Conservation (phyloP, 2,329 filamentous ascomycete genomes). For the Penicillium carneum region DNA sequence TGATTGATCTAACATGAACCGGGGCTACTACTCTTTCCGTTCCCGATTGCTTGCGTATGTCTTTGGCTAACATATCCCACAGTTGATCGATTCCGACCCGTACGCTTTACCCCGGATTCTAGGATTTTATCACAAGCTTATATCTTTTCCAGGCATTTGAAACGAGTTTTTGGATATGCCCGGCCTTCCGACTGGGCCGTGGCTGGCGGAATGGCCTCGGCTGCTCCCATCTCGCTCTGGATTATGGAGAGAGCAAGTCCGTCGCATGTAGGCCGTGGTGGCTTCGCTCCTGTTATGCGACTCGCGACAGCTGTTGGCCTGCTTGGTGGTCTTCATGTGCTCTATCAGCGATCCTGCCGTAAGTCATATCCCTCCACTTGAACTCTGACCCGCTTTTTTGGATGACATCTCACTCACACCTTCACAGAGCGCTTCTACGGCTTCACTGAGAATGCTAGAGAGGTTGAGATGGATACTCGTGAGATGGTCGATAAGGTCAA, state of each 20-base stretch:
- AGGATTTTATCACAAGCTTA: constrained; percentile 38
- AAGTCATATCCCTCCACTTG: constrained; percentile 55
- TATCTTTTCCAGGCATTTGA: constrained; percentile 74
- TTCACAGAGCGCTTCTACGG: constrained; percentile 89
- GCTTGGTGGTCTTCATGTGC: constrained; percentile 79
- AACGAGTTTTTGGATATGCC: constrained; percentile 86
- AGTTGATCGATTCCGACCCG: constrained; percentile 99
- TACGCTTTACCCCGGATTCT: constrained; percentile 60
- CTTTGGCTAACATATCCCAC: constrained; percentile 41
- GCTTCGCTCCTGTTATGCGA: constrained; percentile 83
- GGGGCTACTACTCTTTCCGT: neutral
- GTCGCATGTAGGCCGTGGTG: constrained; percentile 81
- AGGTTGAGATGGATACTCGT: constrained; percentile 93
- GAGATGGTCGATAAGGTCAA: constrained; percentile 99
- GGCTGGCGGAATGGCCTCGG: constrained; percentile 72
- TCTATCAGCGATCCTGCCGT: constrained; percentile 85
- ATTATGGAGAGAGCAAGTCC: constrained; percentile 85
- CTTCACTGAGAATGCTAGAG: constrained; percentile 87
- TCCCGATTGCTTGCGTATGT: constrained; percentile 4
- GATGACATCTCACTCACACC: constrained; percentile 19
- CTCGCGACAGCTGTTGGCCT: constrained; percentile 75
- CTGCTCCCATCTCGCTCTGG: constrained; percentile 76
- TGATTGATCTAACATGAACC: constrained; percentile 49
- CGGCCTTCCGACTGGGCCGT: constrained; percentile 81
- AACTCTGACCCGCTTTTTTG: neutral